Conservation (phyloP, 257 asterid genomes). For the Scutellaria galericulata region DNA sequence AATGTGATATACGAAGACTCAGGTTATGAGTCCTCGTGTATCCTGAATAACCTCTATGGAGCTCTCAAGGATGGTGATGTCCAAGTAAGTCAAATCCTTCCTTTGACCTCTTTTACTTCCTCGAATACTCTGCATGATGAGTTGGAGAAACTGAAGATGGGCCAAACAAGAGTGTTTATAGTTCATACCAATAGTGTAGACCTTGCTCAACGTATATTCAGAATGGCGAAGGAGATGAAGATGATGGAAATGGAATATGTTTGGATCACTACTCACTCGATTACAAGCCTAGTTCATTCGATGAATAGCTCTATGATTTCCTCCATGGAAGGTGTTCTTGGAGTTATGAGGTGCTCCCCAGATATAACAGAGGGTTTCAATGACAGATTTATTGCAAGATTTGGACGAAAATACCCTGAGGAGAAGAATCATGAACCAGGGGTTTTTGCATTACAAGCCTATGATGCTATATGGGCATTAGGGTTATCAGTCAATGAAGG, state of each 20-base stretch:
- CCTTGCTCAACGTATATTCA: conserved; percentile 34
- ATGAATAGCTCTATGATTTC: conserved; percentile 31
- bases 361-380: conserved; percentile 24
- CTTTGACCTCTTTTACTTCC: conserved; percentile 33
- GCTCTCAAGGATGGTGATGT: conserved; percentile 38
- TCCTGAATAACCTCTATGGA: conserved; percentile 37
- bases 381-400: conserved; percentile 26
- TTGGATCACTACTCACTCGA: conserved; percentile 47
- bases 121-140: conserved; percentile 27
- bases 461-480: conserved; percentile 36
- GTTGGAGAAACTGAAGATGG: conserved; percentile 36
- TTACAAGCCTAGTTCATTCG: conserved; percentile 40
- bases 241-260: conserved; percentile 46
- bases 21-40: conserved; percentile 30
- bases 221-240: conserved; percentile 38
- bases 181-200: conserved; percentile 34
- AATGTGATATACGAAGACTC: conserved; percentile 49
- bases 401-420: conserved; percentile 15
- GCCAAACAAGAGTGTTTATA: conserved; percentile 47
- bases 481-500: conserved; percentile 34
- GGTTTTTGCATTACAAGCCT: conserved; percentile 39
- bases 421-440: conserved; percentile 47
- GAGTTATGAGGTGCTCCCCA: conserved; percentile 25
- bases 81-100: conserved; percentile 34
- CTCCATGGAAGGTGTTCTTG: conserved; percentile 45